Conservation (phyloP, 1,284 basidiomycete species). For the Naganishia sp. region DNA sequence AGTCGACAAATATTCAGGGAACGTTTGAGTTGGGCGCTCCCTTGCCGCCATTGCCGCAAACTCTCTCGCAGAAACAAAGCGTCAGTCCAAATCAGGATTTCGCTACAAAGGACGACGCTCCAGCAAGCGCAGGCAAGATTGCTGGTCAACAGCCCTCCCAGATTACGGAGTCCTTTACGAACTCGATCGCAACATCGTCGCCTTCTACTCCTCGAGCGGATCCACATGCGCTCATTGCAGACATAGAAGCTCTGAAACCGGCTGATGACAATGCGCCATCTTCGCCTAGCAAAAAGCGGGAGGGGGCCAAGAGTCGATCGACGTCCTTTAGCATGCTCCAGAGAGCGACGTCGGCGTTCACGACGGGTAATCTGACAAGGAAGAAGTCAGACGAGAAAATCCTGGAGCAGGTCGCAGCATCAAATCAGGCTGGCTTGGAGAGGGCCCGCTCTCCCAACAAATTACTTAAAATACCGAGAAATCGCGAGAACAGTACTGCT, state of each 20-base stretch:
- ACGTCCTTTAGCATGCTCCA: slow-evolving; percentile 92
- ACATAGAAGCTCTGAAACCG: slow-evolving; percentile 14
- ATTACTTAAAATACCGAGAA: slow-evolving; percentile 34
- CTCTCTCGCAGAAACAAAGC: no score
- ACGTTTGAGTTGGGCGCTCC: no score
- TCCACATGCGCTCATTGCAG: neutral
- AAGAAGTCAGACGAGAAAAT: slow-evolving; percentile 72
- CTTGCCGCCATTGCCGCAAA: no score
- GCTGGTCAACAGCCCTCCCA: no score
- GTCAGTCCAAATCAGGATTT: no score
- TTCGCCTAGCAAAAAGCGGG: slow-evolving; percentile 37
- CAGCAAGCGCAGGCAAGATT: no score
- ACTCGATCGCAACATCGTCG: neutral
- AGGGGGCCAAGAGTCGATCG: slow-evolving; percentile 63
- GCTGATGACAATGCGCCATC: slow-evolving; percentile 9
- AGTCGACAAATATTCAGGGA: no score
- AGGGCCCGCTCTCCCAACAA: slow-evolving; percentile 29
- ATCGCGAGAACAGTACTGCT: slow-evolving; percentile 13
- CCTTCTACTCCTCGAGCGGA: slow-evolving; percentile 6
- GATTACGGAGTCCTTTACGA: no score
- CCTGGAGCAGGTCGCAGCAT: slow-evolving; percentile 49
- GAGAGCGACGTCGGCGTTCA: slow-evolving; percentile 78
- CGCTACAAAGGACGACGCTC: no score
- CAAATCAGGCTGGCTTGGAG: slow-evolving; percentile 31
- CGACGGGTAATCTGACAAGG: slow-evolving; percentile 72